Conservation (phyloP, 2,329 filamentous ascomycete species). For the Pyrenochaeta sp. region DNA sequence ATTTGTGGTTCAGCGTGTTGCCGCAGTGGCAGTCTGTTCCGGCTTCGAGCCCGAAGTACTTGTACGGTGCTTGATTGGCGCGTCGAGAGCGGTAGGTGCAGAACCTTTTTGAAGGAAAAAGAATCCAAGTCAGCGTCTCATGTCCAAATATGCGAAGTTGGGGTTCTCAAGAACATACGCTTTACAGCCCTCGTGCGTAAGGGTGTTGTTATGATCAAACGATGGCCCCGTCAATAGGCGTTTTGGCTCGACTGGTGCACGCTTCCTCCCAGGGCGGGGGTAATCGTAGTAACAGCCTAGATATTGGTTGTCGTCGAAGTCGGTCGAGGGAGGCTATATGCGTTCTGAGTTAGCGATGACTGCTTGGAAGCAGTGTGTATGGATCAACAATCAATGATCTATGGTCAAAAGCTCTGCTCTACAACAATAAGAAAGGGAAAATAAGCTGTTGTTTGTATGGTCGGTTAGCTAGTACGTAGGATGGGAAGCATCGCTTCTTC, state of each 20-base stretch:
- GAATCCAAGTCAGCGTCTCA: background rate
- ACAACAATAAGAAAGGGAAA: background rate
- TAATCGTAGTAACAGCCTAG: background rate
- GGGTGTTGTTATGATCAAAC: background rate
- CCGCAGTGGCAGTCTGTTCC: constrained; percentile 16
- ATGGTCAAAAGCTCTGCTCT: constrained; percentile 12
- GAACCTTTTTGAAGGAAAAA: constrained; percentile 1
- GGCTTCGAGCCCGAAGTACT: constrained; percentile 13
- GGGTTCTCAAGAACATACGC: background rate
- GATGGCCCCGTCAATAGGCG: background rate
- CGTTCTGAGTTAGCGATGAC: constrained; percentile 13
- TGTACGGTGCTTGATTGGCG: constrained; percentile 10
- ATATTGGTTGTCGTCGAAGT: background rate
- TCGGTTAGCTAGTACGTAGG: background rate
- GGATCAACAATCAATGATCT: background rate
- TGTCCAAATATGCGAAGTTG: too few species aligned
- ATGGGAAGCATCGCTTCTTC: too few species aligned
- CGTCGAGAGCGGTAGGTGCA: constrained; percentile 3
- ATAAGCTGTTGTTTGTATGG: background rate
- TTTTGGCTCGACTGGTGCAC: background rate
- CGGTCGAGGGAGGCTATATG: background rate
- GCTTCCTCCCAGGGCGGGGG: background rate
- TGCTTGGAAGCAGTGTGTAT: constrained; percentile 7
- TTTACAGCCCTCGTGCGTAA: constrained; percentile 10
- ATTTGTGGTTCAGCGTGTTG: background rate